Evolutionary conservation across 2,329 filamentous ascomycete genomes (phyloP).

Genomic region (Diaporthe sp.): DNA sequence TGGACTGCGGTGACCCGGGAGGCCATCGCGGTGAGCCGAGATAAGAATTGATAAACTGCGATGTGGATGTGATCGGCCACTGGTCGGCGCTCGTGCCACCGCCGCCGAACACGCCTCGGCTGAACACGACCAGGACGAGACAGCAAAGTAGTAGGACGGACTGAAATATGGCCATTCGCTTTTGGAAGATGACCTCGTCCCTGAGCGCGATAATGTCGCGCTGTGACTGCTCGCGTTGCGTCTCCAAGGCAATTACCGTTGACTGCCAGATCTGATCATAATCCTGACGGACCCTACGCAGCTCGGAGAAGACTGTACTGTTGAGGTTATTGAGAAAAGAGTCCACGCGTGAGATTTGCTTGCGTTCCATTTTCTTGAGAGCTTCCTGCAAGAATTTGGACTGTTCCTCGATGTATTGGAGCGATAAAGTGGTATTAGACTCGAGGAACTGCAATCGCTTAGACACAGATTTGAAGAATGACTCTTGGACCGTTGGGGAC

Average conservation of each 20-base stretch:
- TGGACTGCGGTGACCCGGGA: conserved; percentile 28
- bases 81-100: conserved; percentile 24
- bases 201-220: conserved; percentile 88
- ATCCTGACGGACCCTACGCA: conserved; percentile 81
- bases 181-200: conserved; percentile 89
- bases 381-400: conserved; percentile 90
- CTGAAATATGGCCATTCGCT: conserved; percentile 93
- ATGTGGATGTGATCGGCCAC: conserved; percentile 30
- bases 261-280: conserved; percentile 98
- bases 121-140: conserved; percentile 88
- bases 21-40: conserved; percentile 29
- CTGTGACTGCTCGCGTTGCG: conserved; percentile 85
- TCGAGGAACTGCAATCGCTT: conserved; percentile 93
- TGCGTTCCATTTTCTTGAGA: conserved; percentile 86
- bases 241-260: conserved; percentile 90
- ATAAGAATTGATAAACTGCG: conserved; percentile 34
- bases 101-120: conserved; percentile 57
- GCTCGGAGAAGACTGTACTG: conserved; percentile 83
- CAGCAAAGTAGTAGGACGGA: conserved; percentile 88
- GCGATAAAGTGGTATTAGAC: conserved; percentile 88
- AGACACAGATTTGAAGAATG: conserved; percentile 96
- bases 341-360: conserved; percentile 85
- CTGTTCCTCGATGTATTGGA: conserved; percentile 97
- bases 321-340: conserved; percentile 89
- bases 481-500: conserved; percentile 91